phyloP scores from a whole-genome alignment of 495 filamentous ascomycete species.

The Hyaloscypha bicolor region DNA sequence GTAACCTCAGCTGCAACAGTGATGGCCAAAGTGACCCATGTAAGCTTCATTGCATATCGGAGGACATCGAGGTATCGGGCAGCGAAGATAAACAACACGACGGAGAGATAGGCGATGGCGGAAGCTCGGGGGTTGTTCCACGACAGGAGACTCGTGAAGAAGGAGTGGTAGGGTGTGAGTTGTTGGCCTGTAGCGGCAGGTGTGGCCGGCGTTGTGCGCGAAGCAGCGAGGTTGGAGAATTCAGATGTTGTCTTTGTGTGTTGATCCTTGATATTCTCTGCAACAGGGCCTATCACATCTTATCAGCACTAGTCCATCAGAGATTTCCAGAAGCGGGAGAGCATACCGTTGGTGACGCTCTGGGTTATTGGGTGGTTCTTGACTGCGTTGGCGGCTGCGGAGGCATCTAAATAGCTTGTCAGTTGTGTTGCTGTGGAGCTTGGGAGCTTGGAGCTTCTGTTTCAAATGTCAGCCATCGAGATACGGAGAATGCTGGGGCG shows the following conservation, averaged over 20 bases:
- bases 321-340: slow-evolving; percentile 14
- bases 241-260: slow-evolving; percentile 69
- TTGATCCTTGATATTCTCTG: slow-evolving; percentile 76
- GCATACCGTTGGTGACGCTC: slow-evolving; percentile 35
- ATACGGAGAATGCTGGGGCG: slow-evolving; percentile 5
- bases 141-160: slow-evolving; percentile 86
- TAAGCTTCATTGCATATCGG: slow-evolving; percentile 84
- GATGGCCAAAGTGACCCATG: slow-evolving; percentile 65
- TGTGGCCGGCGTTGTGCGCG: slow-evolving; percentile 67
- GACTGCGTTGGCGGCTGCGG: slow-evolving; percentile 37
- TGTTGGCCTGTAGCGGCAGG: slow-evolving; percentile 81
- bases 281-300: slow-evolving; percentile 65
- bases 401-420: slow-evolving; percentile 35
- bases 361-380: slow-evolving; percentile 42
- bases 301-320: slow-evolving; percentile 14
- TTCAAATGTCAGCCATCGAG: slow-evolving; percentile 25
- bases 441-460: slow-evolving; percentile 22
- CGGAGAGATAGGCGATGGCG: slow-evolving; percentile 74
- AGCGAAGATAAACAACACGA: slow-evolving; percentile 81
- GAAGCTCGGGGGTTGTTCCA: slow-evolving; percentile 74
- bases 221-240: slow-evolving; percentile 72
- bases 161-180: slow-evolving; percentile 93
- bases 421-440: slow-evolving; percentile 29
- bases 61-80: slow-evolving; percentile 87
- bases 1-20: slow-evolving; percentile 76